Evolutionary conservation across 176 grass and related monocot species (phyloP), one percentile per base, ranked within the genome.

Genomic region (Hordeum marinum): DNA sequence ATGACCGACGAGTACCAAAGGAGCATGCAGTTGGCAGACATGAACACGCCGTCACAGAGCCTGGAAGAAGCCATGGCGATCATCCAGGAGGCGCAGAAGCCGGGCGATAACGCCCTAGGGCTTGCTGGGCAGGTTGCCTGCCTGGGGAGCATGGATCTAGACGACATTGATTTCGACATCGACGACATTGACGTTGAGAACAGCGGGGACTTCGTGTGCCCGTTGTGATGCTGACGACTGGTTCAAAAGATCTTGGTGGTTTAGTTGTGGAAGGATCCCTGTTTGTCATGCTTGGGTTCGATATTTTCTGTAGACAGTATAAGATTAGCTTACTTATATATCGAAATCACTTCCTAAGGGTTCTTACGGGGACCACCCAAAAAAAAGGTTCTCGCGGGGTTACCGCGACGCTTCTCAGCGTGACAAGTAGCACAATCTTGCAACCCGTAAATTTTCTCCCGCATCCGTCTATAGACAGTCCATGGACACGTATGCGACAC

Each of bases 171-270:
- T 80, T 85, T 77, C 11, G 91, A 95, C 24, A 80, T 95, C 10
- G 91, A 98, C 9, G 93, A 95, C 72, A 92, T 89, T 27, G 93
- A 95, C 76, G 80, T 90, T 21, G 96, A 95, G 59, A 92, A 77
- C 42, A 95, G 91, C 13, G 93, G 93, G n/a, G 93, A 98, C 29
- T 95, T 92, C 55, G 89, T 93, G 17, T 88, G 93, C 27, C 78
- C 83, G 3, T 43, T 95, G 60, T 95, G 76, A 90, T 66, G 66
- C 14, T 29, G 42, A 73, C 15, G 25, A 5, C 24, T 52, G 32
- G 26, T n/a, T 86, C 11, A 36, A 26, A 73, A 84, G 65, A 42
- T 76, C 57, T 72, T 78, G 32, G 17, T 86, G 17, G 71, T 50
- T 46, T 50, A 10, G 8, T 14, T 29, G 25, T 10, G 42, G 13